These are phyloP conservation scores for Arthrobotrys entomopaga DNA, from an alignment of 2,329 filamentous ascomycete genomes.

Conservation along the genomic window DNA sequence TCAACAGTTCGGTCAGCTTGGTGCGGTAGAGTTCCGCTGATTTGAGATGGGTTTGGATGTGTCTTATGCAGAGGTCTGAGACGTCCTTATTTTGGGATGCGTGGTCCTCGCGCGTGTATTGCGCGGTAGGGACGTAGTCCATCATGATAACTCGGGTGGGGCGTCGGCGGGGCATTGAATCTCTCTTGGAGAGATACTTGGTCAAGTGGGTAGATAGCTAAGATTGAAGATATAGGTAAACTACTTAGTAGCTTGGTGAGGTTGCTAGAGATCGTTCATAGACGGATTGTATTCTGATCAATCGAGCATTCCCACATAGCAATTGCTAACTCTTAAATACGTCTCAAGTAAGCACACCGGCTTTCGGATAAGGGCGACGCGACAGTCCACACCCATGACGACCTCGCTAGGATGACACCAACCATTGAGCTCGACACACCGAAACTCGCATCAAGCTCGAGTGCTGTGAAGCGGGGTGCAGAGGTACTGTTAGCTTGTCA, in stretches of 20 bases:
- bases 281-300: no score
- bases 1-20: constrained; percentile 27
- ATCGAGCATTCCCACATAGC: no score
- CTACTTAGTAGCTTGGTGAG: no score
- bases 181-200: no score
- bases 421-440: no score
- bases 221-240: no score
- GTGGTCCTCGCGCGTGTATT: constrained; percentile 34
- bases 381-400: constrained; percentile 7
- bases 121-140: constrained; percentile 50
- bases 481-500: no score
- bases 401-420: background rate
- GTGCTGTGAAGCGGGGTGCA: no score
- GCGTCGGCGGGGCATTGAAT: background rate
- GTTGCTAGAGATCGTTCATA: no score
- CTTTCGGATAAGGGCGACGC: constrained; percentile 19
- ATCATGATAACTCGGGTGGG: constrained; percentile 26
- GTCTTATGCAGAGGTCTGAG: constrained; percentile 44
- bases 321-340: no score
- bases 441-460: background rate
- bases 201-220: no score
- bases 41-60: constrained; percentile 47
- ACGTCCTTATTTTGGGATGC: constrained; percentile 17
- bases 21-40: constrained; percentile 38
- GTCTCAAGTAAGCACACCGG: background rate